Evolutionary conservation across 768 basidiomycete species (phyloP).

Genomic region (Tephrocybe sp.): DNA sequence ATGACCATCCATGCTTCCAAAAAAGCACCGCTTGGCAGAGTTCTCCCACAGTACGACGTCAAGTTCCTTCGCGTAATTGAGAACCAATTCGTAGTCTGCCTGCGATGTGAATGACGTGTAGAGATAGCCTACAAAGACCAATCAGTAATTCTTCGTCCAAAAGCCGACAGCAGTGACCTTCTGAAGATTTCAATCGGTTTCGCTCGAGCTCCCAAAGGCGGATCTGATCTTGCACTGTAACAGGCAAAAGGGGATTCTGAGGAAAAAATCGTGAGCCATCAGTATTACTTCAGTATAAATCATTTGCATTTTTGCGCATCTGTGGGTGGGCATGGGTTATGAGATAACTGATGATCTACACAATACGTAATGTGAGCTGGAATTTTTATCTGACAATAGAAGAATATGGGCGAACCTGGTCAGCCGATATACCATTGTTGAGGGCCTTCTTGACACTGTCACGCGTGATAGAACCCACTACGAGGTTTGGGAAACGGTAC

Average conservation of each 20-base stretch:
- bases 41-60: conserved; percentile 87
- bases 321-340: conserved; percentile 95
- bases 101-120: conserved; percentile 87
- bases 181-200: conserved; percentile 84
- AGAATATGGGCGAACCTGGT: conserved; percentile 65
- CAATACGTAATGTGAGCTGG: conserved; percentile 14
- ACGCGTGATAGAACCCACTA: conserved; percentile 93
- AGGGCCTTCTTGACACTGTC: conserved; percentile 95
- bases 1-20: conserved; percentile 78
- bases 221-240: conserved; percentile 98
- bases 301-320: conserved; percentile 88
- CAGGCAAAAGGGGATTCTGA: conserved; percentile 90
- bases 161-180: conserved; percentile 58
- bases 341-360: conserved; percentile 93
- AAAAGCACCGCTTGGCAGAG: conserved; percentile 71
- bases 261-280: conserved; percentile 10
- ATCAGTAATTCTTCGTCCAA: conserved; percentile 23
- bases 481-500: conserved; percentile 94
- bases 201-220: conserved; percentile 96
- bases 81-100: conserved; percentile 85
- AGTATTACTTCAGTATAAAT: background rate
- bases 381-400: conserved; percentile 15
- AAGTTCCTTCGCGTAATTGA: conserved; percentile 82
- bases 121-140: conserved; percentile 64
- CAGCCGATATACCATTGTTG: conserved; percentile 92